phyloP scores from a whole-genome alignment of 2,329 filamentous ascomycete genomes.

The Ampelomyces quisqualis region DNA sequence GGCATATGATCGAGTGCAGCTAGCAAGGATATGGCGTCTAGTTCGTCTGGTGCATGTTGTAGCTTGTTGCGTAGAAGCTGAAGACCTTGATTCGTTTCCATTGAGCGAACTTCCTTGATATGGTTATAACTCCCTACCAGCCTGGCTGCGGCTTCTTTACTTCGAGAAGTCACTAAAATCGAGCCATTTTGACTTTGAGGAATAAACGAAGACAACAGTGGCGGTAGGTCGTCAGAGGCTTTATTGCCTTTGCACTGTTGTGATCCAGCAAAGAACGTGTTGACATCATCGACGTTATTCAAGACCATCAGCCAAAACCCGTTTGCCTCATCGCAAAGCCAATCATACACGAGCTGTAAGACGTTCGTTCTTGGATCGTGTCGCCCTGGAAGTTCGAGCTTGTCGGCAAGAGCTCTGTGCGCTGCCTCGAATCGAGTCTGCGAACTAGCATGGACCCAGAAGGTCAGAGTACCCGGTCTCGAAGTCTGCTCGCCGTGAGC shows the following conservation, averaged over 20 bases:
- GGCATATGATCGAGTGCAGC: constrained; percentile 21
- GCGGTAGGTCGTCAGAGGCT: too few relatives aligned
- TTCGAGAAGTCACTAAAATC: constrained; percentile 14
- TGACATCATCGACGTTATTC: constrained; percentile 16
- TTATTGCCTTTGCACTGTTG: neutral
- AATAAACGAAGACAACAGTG: too few relatives aligned
- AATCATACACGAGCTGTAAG: constrained; percentile 12
- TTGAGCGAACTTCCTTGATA: constrained; percentile 18
- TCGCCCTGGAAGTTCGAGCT: constrained; percentile 9
- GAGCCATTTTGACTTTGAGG: constrained; percentile 12
- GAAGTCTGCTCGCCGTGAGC: constrained; percentile 15
- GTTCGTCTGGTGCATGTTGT: constrained; percentile 1
- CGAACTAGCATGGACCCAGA: constrained; percentile 33
- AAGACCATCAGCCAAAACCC: constrained; percentile 17
- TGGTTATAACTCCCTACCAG: constrained; percentile 11
- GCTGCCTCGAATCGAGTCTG: constrained; percentile 14
- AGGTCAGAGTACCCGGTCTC: constrained; percentile 21
- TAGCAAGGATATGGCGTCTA: constrained; percentile 6
- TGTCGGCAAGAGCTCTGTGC: constrained; percentile 14
- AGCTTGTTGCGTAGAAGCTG: constrained; percentile 26
- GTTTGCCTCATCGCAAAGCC: constrained; percentile 15
- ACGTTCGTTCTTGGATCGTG: constrained; percentile 12
- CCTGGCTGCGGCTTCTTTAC: constrained; percentile 4
- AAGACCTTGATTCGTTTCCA: constrained; percentile 19
- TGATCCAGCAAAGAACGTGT: constrained; percentile 3